Evolutionary conservation across 208 protist genomes (phyloP).

Genomic region (Trypanosoma lewisi): DNA sequence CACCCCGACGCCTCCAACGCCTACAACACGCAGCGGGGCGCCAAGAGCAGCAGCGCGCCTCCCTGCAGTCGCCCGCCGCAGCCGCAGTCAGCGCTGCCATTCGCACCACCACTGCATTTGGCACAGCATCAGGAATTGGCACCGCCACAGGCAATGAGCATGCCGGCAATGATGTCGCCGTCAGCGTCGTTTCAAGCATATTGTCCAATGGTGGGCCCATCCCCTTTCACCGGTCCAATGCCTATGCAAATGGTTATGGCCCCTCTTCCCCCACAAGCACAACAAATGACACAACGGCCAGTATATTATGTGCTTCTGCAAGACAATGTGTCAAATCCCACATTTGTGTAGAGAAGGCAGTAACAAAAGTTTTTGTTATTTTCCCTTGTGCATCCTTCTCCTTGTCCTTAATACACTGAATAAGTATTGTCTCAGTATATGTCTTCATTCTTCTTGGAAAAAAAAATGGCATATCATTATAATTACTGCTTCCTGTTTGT

Average conservation of each 20-base stretch:
- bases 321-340: slow-evolving; percentile 11
- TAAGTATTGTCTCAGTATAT: too few relatives aligned
- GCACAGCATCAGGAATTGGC: background rate
- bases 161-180: slow-evolving; percentile 16
- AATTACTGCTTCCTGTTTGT: background rate
- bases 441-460: too few relatives aligned
- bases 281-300: slow-evolving; percentile 5
- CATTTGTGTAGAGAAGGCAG: slow-evolving; percentile 8
- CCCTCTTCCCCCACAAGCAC: slow-evolving; percentile 7
- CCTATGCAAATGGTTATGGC: too few relatives aligned
- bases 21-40: slow-evolving; percentile 14
- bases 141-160: background rate
- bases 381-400: too few relatives aligned
- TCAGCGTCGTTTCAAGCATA: background rate
- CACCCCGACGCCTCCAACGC: slow-evolving; percentile 44
- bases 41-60: slow-evolving; percentile 9
- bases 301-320: slow-evolving; percentile 43
- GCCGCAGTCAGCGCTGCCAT: background rate
- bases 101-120: background rate
- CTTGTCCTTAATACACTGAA: too few relatives aligned
- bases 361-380: too few relatives aligned
- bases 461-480: background rate
- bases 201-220: slow-evolving; percentile 16
- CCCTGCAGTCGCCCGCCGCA: slow-evolving; percentile 9
- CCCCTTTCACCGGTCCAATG: too few relatives aligned